Evolutionary conservation across 306 rosid genomes (phyloP).

Genomic region (Cucurbita moschata): DNA sequence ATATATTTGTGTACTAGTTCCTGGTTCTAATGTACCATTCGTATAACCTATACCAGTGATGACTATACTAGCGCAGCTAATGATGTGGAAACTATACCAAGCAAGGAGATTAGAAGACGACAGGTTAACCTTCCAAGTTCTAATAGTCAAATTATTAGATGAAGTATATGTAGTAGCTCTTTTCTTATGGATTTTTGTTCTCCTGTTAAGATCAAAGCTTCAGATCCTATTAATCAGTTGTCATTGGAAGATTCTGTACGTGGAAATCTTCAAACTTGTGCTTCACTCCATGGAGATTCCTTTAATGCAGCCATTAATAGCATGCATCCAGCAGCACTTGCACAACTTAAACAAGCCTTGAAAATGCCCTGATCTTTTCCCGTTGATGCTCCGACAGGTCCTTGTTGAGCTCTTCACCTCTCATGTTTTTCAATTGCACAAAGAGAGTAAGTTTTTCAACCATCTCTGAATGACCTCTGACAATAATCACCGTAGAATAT

Average conservation of each 20-base stretch:
- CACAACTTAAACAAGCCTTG: slow-evolving; percentile 79
- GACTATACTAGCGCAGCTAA: slow-evolving; percentile 41
- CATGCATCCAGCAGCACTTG: slow-evolving; percentile 79
- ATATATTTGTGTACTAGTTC: neutral
- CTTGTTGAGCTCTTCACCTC: neutral
- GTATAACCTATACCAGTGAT: slow-evolving; percentile 30
- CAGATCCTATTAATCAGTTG: slow-evolving; percentile 75
- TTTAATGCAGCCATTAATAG: slow-evolving; percentile 61
- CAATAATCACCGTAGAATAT: neutral
- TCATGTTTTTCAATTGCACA: neutral
- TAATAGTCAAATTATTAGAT: slow-evolving; percentile 9
- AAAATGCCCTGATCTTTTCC: slow-evolving; percentile 40
- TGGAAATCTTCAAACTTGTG: slow-evolving; percentile 83
- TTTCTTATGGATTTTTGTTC: slow-evolving; percentile 11
- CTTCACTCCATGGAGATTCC: slow-evolving; percentile 85
- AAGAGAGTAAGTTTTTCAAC: slow-evolving; percentile 1
- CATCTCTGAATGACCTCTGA: neutral
- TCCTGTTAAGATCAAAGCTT: slow-evolving; percentile 50
- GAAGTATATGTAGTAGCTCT: neutral
- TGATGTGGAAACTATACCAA: slow-evolving; percentile 42
- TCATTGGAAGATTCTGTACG: slow-evolving; percentile 68
- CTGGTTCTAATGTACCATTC: neutral
- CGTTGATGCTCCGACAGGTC: neutral
- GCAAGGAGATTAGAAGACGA: slow-evolving; percentile 64
- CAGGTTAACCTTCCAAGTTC: slow-evolving; percentile 37